Conservation (phyloP, 164 flowering plant species). For the Piper betle region DNA sequence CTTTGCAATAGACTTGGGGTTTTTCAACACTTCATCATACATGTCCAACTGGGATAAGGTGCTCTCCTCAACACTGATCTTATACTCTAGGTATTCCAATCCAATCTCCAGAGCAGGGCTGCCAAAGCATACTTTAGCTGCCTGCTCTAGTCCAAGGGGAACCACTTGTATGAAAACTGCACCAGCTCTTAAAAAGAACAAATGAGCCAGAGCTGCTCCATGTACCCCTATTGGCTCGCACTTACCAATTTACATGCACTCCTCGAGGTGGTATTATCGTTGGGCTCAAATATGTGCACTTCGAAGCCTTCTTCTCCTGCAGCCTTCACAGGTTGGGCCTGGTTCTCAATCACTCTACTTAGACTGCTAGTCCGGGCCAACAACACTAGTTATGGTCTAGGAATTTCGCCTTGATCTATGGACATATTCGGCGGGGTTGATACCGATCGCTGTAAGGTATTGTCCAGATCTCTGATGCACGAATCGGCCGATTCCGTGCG, state of each 20-base stretch:
- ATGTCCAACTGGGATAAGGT: constrained; percentile 27
- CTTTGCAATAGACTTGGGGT: constrained; percentile 6
- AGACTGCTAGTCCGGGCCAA: constrained; percentile 12
- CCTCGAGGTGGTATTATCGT: constrained; percentile 9
- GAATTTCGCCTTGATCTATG: background rate
- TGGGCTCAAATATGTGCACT: constrained; percentile 29
- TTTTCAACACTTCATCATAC: constrained; percentile 8
- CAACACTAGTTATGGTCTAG: too few species aligned
- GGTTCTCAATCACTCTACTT: constrained; percentile 27
- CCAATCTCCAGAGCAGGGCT: constrained; percentile 20
- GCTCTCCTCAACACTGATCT: constrained; percentile 24
- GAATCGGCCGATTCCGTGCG: too few species aligned
- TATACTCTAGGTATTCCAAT: constrained; percentile 27
- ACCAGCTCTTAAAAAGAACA: constrained; percentile 21
- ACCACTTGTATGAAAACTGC: constrained; percentile 29
- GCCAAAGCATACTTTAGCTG: constrained; percentile 18
- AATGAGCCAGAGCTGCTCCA: constrained; percentile 35
- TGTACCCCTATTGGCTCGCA: constrained; percentile 40
- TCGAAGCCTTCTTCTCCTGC: constrained; percentile 36
- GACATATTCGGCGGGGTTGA: background rate
- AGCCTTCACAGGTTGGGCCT: constrained; percentile 8
- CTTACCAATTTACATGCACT: constrained; percentile 22
- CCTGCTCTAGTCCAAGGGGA: constrained; percentile 27
- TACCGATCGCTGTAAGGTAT: too few species aligned
- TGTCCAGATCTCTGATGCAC: too few species aligned